A percentile compares a stretch with the other conserved stretches of the same genome.
Conservation (phyloP, 129 eudicot genomes). For the Flaveria brownii region DNA sequence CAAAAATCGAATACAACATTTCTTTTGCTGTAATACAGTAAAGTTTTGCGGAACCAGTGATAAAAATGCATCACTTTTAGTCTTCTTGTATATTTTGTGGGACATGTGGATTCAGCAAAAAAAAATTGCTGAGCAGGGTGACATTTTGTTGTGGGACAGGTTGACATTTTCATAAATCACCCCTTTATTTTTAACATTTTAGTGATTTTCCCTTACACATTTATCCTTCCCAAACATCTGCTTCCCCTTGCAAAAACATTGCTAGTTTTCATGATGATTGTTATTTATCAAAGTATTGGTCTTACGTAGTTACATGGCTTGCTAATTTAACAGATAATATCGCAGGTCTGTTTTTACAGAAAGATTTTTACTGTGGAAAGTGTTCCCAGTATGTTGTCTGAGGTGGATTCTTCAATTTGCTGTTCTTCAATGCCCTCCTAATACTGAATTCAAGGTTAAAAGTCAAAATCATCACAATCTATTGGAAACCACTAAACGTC, state of each 20-base stretch:
- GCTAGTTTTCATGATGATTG: neutral
- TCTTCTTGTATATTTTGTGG: neutral
- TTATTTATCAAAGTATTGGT: neutral
- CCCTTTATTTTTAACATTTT: neutral
- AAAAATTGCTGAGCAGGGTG: neutral
- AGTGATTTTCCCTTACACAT: neutral
- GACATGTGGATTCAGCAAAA: neutral
- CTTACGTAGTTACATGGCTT: neutral
- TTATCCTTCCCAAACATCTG: slow-evolving; percentile 3
- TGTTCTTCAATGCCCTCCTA: slow-evolving; percentile 72
- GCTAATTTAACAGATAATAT: neutral
- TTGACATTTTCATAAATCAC: neutral
- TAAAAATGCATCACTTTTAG: neutral
- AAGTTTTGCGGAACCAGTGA: neutral
- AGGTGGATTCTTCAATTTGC: slow-evolving; percentile 96
- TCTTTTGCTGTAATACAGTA: neutral
- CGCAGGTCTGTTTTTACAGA: slow-evolving; percentile 79
- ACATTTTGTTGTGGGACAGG: neutral
- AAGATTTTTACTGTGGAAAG: slow-evolving; percentile 84
- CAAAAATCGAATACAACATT: neutral
- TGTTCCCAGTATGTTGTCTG: slow-evolving; percentile 81
- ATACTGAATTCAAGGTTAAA: slow-evolving; percentile 35
- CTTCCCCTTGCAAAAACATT: neutral
- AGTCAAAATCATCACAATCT: slow-evolving; percentile 39
- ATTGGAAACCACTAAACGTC: slow-evolving; percentile 62